A percentile compares a stretch with the other conserved stretches of the same genome.
Conservation (phyloP, 345 rosid genomes). For the Populus davidiana region DNA sequence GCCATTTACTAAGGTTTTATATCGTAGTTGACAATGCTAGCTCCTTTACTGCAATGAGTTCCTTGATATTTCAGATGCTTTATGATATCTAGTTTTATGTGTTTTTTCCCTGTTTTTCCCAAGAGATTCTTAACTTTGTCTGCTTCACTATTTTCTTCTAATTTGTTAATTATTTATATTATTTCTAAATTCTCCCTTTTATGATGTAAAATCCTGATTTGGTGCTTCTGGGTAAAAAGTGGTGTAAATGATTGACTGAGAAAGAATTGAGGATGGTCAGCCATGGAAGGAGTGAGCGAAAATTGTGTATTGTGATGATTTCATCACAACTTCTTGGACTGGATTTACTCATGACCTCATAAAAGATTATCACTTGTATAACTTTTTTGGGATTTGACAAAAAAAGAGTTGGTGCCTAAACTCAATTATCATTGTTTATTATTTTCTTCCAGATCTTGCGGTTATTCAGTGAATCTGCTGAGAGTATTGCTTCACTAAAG, state of each 20-base stretch:
- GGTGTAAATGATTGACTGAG: neutral
- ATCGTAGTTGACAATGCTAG: too few species aligned
- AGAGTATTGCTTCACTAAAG: constrained; percentile 63
- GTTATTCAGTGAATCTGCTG: constrained; percentile 90
- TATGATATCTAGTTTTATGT: neutral
- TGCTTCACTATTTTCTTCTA: neutral
- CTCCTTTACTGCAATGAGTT: neutral
- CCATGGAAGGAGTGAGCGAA: neutral
- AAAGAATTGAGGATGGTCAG: neutral
- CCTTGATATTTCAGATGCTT: neutral
- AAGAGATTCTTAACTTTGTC: neutral
- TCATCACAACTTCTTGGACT: neutral
- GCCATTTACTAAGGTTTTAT: neutral
- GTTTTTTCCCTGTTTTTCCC: neutral
- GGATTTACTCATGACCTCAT: neutral
- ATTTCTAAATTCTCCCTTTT: neutral
- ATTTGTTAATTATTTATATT: neutral
- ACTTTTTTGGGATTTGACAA: neutral
- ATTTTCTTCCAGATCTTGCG: constrained; percentile 72
- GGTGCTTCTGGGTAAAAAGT: neutral
- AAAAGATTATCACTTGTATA: neutral
- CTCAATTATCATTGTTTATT: neutral
- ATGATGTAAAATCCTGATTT: neutral
- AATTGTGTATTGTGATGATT: neutral
- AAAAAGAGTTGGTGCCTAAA: constrained; percentile 3